Evolutionary conservation across 2,329 filamentous ascomycete species (phyloP).

Genomic region (Tympanopsis confertula): DNA sequence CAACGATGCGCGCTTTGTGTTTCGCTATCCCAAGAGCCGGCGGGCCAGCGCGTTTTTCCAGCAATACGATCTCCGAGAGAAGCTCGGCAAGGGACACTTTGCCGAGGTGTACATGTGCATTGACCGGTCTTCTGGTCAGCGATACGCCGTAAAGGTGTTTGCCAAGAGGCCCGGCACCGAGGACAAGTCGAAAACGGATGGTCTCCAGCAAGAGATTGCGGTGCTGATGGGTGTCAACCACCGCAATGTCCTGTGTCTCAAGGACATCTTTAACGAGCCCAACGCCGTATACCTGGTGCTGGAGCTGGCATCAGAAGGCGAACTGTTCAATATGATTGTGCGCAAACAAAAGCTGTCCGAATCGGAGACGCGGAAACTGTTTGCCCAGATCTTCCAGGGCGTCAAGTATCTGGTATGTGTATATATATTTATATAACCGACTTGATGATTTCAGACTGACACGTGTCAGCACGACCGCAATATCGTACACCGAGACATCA

Average conservation of each 20-base stretch:
- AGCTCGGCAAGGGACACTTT: slow-evolving; percentile 89
- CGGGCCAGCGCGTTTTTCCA: slow-evolving; percentile 70
- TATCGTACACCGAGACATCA: slow-evolving; percentile 95
- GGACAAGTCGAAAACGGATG: slow-evolving; percentile 73
- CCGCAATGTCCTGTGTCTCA: slow-evolving; percentile 81
- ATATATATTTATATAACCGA: neutral
- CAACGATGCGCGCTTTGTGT: slow-evolving; percentile 76
- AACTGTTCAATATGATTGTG: slow-evolving; percentile 91
- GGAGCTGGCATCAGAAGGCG: slow-evolving; percentile 82
- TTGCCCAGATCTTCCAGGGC: slow-evolving; percentile 82
- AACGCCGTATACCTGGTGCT: slow-evolving; percentile 85
- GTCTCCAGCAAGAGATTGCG: slow-evolving; percentile 87
- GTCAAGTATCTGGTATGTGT: slow-evolving; percentile 79
- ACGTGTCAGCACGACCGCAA: slow-evolving; percentile 74
- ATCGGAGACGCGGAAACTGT: slow-evolving; percentile 72
- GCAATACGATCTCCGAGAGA: slow-evolving; percentile 74
- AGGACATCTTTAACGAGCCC: slow-evolving; percentile 85
- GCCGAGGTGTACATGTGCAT: slow-evolving; percentile 86
- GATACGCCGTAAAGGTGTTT: slow-evolving; percentile 90
- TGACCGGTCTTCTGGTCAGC: slow-evolving; percentile 70
- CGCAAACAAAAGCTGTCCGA: slow-evolving; percentile 82
- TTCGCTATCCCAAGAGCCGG: slow-evolving; percentile 71
- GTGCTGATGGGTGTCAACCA: slow-evolving; percentile 96
- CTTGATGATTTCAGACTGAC: neutral
- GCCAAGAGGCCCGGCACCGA: slow-evolving; percentile 73